These are phyloP conservation scores for Lepraria neglecta DNA, from an alignment of 495 filamentous ascomycete species.

Conservation along the genomic window DNA sequence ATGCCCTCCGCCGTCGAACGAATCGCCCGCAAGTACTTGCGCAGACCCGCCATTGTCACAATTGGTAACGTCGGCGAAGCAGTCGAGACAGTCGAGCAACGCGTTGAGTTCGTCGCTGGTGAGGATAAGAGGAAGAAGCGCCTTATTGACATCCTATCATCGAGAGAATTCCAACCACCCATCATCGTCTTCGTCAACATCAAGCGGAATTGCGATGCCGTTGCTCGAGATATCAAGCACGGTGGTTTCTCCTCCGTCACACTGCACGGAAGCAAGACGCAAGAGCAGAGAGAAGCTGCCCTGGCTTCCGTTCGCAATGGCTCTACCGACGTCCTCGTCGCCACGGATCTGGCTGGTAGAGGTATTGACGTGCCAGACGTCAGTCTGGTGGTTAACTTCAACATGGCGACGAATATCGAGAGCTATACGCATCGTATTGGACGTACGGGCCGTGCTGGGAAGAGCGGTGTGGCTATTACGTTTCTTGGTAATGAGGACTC, in stretches of 20 bases:
- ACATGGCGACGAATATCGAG: slow-evolving; percentile 93
- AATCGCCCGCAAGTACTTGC: slow-evolving; percentile 92
- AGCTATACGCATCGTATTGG: slow-evolving; percentile 97
- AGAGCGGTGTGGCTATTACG: slow-evolving; percentile 94
- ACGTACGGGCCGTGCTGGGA: slow-evolving; percentile 94
- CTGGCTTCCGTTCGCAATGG: slow-evolving; percentile 79
- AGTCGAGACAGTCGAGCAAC: slow-evolving; percentile 98
- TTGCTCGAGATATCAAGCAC: slow-evolving; percentile 90
- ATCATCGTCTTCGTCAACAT: slow-evolving; percentile 99
- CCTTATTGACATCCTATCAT: slow-evolving; percentile 80
- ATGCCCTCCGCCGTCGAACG: slow-evolving; percentile 93
- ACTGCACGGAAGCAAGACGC: slow-evolving; percentile 89
- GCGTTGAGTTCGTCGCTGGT: slow-evolving; percentile 83
- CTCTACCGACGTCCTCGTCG: slow-evolving; percentile 80
- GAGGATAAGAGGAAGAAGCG: slow-evolving; percentile 99
- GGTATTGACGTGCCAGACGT: slow-evolving; percentile 98
- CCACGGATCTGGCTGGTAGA: slow-evolving; percentile 91
- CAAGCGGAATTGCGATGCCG: slow-evolving; percentile 97
- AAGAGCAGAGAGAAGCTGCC: slow-evolving; percentile 95
- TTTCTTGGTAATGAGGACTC: slow-evolving; percentile 90
- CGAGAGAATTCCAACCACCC: slow-evolving; percentile 78
- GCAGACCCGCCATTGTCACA: slow-evolving; percentile 87
- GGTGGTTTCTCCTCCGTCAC: slow-evolving; percentile 90
- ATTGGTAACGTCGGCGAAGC: slow-evolving; percentile 94
- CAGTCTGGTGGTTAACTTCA: slow-evolving; percentile 93